Conservation (phyloP, 83 land plant species). For the Diphasiastrum complanatum region DNA sequence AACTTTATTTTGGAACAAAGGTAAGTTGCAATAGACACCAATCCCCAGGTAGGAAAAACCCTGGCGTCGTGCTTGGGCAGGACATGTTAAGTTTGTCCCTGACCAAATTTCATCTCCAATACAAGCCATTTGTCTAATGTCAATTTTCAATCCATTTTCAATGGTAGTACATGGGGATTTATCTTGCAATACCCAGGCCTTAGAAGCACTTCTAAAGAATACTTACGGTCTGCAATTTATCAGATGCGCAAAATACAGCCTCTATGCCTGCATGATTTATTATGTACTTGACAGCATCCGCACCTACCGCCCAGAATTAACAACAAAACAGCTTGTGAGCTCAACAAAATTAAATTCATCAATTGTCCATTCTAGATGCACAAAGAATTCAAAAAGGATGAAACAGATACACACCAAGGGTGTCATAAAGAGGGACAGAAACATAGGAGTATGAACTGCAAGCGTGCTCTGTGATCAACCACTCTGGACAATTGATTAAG, state of each 20-base stretch:
- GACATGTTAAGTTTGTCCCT: too few relatives aligned
- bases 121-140: too few relatives aligned
- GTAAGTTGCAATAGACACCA: too few relatives aligned
- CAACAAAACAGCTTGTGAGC: too few relatives aligned
- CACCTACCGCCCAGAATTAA: slow-evolving; percentile 65
- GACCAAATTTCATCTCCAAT: too few relatives aligned
- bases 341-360: background rate
- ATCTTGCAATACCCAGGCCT: too few relatives aligned
- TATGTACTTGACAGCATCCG: slow-evolving; percentile 91
- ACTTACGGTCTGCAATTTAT: slow-evolving; percentile 73
- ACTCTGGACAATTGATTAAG: slow-evolving; percentile 91
- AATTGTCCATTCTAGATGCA: background rate
- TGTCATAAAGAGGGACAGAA: slow-evolving; percentile 95
- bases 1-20: too few relatives aligned
- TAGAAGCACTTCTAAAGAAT: too few relatives aligned
- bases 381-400: background rate
- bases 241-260: slow-evolving; percentile 82
- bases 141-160: too few relatives aligned
- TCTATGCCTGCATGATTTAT: slow-evolving; percentile 74
- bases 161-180: too few relatives aligned
- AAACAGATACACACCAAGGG: slow-evolving; percentile 59
- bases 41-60: too few relatives aligned
- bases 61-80: too few relatives aligned
- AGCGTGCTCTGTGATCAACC: slow-evolving; percentile 91
- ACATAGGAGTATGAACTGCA: slow-evolving; percentile 84